phyloP scores from a whole-genome alignment of 208 protist genomes.

The Leishmania aethiopica region DNA sequence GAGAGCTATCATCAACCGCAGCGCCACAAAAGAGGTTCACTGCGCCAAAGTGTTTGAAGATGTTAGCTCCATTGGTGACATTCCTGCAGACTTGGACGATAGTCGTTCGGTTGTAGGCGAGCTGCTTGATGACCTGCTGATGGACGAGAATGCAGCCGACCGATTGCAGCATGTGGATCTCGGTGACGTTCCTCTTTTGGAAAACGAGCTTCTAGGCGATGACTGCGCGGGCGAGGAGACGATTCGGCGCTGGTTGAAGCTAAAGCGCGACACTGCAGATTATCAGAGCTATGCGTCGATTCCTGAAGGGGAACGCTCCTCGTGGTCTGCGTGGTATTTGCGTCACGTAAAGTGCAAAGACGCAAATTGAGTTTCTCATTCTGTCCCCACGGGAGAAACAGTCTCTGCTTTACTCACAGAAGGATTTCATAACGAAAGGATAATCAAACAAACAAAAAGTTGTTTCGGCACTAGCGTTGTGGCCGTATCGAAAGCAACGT shows the following conservation, averaged over 20 bases:
- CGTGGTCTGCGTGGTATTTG: slow-evolving; percentile 83
- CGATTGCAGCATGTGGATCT: slow-evolving; percentile 38
- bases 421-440: neutral
- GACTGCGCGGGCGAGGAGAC: slow-evolving; percentile 32
- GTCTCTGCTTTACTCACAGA: slow-evolving; percentile 10
- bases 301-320: slow-evolving; percentile 60
- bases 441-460: neutral
- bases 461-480: neutral
- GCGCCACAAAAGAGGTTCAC: slow-evolving; percentile 23
- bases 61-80: neutral
- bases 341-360: slow-evolving; percentile 51
- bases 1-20: slow-evolving; percentile 39
- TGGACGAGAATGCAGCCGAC: slow-evolving; percentile 47
- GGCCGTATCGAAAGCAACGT: neutral
- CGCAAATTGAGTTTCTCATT: slow-evolving; percentile 4
- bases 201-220: slow-evolving; percentile 52
- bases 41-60: slow-evolving; percentile 29
- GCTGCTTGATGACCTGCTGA: slow-evolving; percentile 35
- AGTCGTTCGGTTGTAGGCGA: slow-evolving; percentile 13
- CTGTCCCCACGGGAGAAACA: neutral
- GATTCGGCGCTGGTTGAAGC: slow-evolving; percentile 50
- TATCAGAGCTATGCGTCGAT: slow-evolving; percentile 76
- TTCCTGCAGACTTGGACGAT: neutral
- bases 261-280: slow-evolving; percentile 58
- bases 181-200: slow-evolving; percentile 47